Percentiles rank a stretch among this genome's conserved stretches.
Conservation (phyloP, 208 protist species). For the Wallacemonas collosoma region DNA sequence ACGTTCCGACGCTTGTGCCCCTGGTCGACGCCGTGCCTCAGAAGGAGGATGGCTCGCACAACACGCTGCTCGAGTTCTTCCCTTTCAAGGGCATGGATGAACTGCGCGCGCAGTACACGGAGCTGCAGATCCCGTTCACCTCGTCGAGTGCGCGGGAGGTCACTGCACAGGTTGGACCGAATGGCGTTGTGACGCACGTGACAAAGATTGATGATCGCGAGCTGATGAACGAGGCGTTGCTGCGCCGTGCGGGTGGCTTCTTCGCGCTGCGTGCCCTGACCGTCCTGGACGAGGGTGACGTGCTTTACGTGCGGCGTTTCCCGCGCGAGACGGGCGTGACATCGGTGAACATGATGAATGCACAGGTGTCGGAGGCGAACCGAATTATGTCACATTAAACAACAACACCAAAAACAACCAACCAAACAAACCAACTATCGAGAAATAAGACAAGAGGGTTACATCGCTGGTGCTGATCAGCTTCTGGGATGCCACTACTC, state of each 20-base stretch:
- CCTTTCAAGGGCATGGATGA: slow-evolving; percentile 43
- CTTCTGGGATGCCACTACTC: no score
- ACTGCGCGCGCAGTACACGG: slow-evolving; percentile 41
- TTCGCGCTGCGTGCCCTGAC: slow-evolving; percentile 80
- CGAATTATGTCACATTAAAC: slow-evolving; percentile 38
- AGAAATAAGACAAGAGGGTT: no score
- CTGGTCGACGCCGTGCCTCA: slow-evolving; percentile 82
- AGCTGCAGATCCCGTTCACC: slow-evolving; percentile 52
- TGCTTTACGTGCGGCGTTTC: slow-evolving; percentile 72
- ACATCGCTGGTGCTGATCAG: no score
- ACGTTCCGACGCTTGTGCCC: slow-evolving; percentile 83
- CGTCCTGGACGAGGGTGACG: slow-evolving; percentile 62
- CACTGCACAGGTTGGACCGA: slow-evolving; percentile 15
- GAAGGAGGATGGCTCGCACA: slow-evolving; percentile 76
- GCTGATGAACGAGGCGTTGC: slow-evolving; percentile 40
- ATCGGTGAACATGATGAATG: slow-evolving; percentile 47
- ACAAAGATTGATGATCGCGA: slow-evolving; percentile 34
- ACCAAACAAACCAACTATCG: background rate
- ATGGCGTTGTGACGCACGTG: slow-evolving; percentile 17
- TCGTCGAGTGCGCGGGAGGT: slow-evolving; percentile 25
- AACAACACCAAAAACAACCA: slow-evolving; percentile 21
- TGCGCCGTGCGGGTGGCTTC: slow-evolving; percentile 55
- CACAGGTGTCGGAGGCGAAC: slow-evolving; percentile 75
- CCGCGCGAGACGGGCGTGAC: slow-evolving; percentile 39
- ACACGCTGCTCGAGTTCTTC: slow-evolving; percentile 79